These are phyloP conservation scores for Lasiosphaeria miniovina DNA, from an alignment of 495 filamentous ascomycete genomes.

Conservation along the genomic window DNA sequence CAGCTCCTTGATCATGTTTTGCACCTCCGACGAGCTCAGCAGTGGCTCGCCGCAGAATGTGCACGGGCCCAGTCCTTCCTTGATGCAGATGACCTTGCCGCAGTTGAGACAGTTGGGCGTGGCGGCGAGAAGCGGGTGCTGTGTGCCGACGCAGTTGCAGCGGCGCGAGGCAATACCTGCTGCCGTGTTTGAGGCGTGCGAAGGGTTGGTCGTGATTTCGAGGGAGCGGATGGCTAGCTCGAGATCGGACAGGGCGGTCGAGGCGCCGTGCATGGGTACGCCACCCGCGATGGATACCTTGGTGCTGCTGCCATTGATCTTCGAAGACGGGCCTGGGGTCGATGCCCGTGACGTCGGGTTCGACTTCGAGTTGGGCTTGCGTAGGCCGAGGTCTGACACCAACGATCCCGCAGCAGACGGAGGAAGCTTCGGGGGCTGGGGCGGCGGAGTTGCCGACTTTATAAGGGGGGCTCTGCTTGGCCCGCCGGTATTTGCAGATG, in stretches of 20 bases:
- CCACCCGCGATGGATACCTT: constrained; percentile 70
- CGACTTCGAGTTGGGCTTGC: constrained; percentile 60
- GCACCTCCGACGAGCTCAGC: constrained; percentile 66
- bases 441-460: constrained; percentile 34
- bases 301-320: constrained; percentile 32
- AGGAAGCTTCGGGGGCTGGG: constrained; percentile 48
- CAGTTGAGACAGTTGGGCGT: constrained; percentile 91
- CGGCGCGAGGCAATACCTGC: constrained; percentile 52
- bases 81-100: constrained; percentile 94
- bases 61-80: constrained; percentile 91
- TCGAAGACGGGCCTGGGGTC: constrained; percentile 46
- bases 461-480: constrained; percentile 39
- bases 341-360: constrained; percentile 53
- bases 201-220: constrained; percentile 85
- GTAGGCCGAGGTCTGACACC: constrained; percentile 67
- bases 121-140: constrained; percentile 79
- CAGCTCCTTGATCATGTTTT: constrained; percentile 83
- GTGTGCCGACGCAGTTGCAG: constrained; percentile 81
- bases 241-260: constrained; percentile 74
- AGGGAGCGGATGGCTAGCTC: constrained; percentile 89
- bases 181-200: constrained; percentile 43
- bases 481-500: constrained; percentile 29
- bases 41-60: constrained; percentile 83
- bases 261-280: constrained; percentile 70
- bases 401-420: constrained; percentile 72